phyloP scores from a whole-genome alignment of 1,139 yeast genomes.

The Lodderomyces orthopsilosis region DNA sequence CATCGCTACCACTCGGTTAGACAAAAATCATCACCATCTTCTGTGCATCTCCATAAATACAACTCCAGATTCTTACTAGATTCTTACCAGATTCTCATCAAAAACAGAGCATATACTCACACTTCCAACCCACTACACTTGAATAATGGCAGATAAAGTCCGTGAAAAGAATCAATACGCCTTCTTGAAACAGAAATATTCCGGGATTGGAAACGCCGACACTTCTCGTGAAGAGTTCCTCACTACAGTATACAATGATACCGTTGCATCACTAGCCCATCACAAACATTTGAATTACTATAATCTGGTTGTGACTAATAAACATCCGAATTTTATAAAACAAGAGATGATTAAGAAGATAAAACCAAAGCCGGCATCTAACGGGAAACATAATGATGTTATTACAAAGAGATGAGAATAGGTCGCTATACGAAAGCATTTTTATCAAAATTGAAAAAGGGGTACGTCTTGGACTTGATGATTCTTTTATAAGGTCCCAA shows the following conservation, averaged over 20 bases:
- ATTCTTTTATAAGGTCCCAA: no score
- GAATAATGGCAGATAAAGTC: constrained; percentile 72
- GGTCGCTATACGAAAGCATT: no score
- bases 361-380: constrained; percentile 21
- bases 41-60: no score
- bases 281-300: constrained; percentile 68
- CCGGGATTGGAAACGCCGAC: constrained; percentile 72
- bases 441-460: no score
- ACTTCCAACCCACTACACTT: no score
- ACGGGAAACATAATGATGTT: not conserved
- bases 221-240: constrained; percentile 49
- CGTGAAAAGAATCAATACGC: constrained; percentile 64
- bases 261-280: constrained; percentile 66
- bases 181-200: constrained; percentile 57
- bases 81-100: no score
- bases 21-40: no score
- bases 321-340: constrained; percentile 49
- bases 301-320: constrained; percentile 59
- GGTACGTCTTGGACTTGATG: no score
- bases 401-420: not conserved
- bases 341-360: constrained; percentile 59
- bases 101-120: no score
- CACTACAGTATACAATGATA: constrained; percentile 67
- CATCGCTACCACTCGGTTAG: no score
- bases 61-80: no score